phyloP scores from a whole-genome alignment of 108 stramenopile species.

The Pseudonitzschia delicatissima region DNA sequence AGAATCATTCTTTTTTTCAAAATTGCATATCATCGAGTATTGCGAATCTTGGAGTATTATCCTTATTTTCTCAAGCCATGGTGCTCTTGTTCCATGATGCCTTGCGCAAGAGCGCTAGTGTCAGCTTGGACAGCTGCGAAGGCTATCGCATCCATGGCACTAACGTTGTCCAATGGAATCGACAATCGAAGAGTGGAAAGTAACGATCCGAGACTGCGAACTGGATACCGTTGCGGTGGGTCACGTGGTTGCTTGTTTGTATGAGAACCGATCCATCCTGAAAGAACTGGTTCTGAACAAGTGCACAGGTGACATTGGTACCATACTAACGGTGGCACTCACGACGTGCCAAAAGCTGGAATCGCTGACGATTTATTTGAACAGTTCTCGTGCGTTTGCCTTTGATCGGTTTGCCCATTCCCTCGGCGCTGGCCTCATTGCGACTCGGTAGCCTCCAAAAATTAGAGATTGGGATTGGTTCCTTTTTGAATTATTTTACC shows the following conservation, averaged over 20 bases:
- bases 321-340: conserved; percentile 18
- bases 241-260: too few relatives aligned
- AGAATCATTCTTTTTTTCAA: background rate
- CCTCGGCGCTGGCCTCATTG: conserved; percentile 17
- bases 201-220: too few relatives aligned
- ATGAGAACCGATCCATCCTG: background rate
- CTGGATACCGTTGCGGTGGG: too few relatives aligned
- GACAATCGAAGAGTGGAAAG: too few relatives aligned
- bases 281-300: conserved; percentile 11
- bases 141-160: too few relatives aligned
- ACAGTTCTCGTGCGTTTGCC: background rate
- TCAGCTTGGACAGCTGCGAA: too few relatives aligned
- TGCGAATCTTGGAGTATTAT: too few relatives aligned
- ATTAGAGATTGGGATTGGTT: conserved; percentile 10
- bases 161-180: too few relatives aligned
- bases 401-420: conserved; percentile 24
- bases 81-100: too few relatives aligned
- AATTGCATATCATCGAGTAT: too few relatives aligned
- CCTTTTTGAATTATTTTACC: conserved; percentile 11
- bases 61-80: too few relatives aligned
- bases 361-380: conserved; percentile 1
- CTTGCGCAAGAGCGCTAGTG: too few relatives aligned
- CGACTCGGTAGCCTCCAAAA: background rate
- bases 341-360: conserved; percentile 7
- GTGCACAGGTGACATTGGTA: conserved; percentile 22